Conservation (phyloP, 305 asterid genomes). For the Fraxinus paxiana region DNA sequence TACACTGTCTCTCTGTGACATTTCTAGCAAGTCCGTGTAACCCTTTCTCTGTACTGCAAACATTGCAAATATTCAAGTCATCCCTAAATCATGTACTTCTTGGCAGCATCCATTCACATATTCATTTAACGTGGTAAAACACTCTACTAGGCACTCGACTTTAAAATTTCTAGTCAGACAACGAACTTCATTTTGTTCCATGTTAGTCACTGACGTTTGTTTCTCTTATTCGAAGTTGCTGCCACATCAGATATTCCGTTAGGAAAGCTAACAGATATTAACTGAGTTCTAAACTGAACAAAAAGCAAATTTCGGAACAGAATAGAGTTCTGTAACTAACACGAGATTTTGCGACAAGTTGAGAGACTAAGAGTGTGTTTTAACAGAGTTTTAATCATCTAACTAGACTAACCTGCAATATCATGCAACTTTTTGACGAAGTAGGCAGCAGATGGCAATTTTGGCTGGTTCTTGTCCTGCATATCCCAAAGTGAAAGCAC, state of each 20-base stretch:
- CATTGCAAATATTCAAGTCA: constrained; percentile 2
- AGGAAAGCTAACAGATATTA: background rate
- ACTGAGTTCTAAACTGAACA: background rate
- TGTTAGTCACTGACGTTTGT: background rate
- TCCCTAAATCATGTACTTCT: background rate
- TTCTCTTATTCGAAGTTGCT: background rate
- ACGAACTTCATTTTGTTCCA: background rate
- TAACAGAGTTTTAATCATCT: constrained; percentile 3
- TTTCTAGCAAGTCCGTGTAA: constrained; percentile 62
- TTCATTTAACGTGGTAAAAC: background rate
- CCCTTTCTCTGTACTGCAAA: constrained; percentile 68
- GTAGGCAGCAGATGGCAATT: background rate
- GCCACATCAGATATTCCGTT: background rate
- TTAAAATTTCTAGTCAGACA: background rate
- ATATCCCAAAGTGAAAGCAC: background rate
- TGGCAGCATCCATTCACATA: background rate
- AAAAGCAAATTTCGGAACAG: background rate
- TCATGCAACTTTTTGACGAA: constrained; percentile 47
- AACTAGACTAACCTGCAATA: constrained; percentile 50
- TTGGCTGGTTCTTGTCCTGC: constrained; percentile 11
- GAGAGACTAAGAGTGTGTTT: background rate
- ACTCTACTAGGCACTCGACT: background rate
- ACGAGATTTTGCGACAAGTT: background rate
- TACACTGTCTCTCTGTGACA: constrained; percentile 47
- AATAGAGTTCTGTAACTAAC: background rate